Evolutionary conservation across 768 basidiomycete genomes (phyloP).

Genomic region (Kondoa malvinella): DNA sequence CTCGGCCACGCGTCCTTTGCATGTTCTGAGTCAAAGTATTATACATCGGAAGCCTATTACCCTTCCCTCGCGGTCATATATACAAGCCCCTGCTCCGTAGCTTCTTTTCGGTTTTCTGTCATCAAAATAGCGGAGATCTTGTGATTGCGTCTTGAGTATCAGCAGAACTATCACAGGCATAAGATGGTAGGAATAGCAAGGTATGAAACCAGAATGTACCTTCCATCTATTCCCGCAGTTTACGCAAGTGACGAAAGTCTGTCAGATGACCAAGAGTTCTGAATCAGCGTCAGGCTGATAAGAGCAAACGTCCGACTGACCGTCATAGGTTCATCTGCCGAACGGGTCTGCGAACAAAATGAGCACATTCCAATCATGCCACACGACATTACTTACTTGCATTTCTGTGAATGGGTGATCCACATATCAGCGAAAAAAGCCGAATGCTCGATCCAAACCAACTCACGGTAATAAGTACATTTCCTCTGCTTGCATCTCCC

Average conservation of each 20-base stretch:
- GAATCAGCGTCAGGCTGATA: neutral
- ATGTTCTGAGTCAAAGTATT: too few relatives aligned
- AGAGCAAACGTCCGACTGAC: constrained; percentile 36
- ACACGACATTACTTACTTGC: neutral
- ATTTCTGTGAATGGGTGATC: neutral
- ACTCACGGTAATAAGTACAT: constrained; percentile 1
- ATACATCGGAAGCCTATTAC: too few relatives aligned
- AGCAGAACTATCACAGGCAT: neutral
- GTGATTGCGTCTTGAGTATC: too few relatives aligned
- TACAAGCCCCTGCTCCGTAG: too few relatives aligned
- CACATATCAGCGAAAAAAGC: neutral
- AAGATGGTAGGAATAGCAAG: neutral
- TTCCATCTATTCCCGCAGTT: constrained; percentile 42
- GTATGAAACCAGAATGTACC: neutral
- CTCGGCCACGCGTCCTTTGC: too few relatives aligned
- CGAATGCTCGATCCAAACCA: neutral
- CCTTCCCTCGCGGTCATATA: too few relatives aligned
- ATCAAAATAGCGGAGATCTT: too few relatives aligned
- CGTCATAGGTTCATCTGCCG: constrained; percentile 98
- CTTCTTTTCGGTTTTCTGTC: too few relatives aligned
- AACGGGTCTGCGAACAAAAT: constrained; percentile 78
- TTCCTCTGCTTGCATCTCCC: constrained; percentile 70
- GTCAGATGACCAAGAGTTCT: constrained; percentile 2
- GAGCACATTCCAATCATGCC: constrained; percentile 4
- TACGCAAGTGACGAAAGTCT: constrained; percentile 79